Evolutionary conservation across 371 early-diverging fungal genomes (phyloP), one percentile per base, ranked within the genome.

Genomic region (Rhizopus stolonifer): DNA sequence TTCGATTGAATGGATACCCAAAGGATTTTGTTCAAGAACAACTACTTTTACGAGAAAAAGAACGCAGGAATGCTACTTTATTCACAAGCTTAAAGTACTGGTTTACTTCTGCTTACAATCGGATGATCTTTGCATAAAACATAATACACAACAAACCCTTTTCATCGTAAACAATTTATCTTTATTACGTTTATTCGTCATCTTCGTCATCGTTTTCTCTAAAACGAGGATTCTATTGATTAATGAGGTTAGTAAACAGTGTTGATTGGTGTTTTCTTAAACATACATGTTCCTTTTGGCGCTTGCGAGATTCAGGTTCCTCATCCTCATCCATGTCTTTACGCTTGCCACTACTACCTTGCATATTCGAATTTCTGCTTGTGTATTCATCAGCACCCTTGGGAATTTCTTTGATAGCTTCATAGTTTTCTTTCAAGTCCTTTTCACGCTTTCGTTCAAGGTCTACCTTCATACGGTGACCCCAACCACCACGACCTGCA

Each of bases 401-500:
- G 22, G 86, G 87, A 36, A 84, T 79, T 56, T 83, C 62, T 60
- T 82, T 63, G 46, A 81, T 79, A 4, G 85, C 77, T 40, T 84
- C 84, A 49, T 85, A 85, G 51, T 79, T 78, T 32, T 78, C 84
- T 54, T 87, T 86, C 25, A 82, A 74, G 39, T 82, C 75, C 40
- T 72, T 65, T 47, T 80, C 79, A 57, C 83, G 77, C 33, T 85
- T 86, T 14, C 79, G 75, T 51, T 83, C 84, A 25, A 85, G 76
- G 54, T 87, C 79, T 42, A 67, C 52, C 10, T 88, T 81, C 56
- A 81, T 77, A 46, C 87, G 80, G 55, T 91, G 91, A 32, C 95
- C 98, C 93, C 95, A 99, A 15, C 99, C 99, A 49, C 99, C 99
- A 43, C 98, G 83, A 13, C 95, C 97, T 26, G 91, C 83, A 69